These are phyloP conservation scores for Mortierella sp. DNA, from an alignment of 371 early-diverging fungal genomes.

Conservation along the genomic window DNA sequence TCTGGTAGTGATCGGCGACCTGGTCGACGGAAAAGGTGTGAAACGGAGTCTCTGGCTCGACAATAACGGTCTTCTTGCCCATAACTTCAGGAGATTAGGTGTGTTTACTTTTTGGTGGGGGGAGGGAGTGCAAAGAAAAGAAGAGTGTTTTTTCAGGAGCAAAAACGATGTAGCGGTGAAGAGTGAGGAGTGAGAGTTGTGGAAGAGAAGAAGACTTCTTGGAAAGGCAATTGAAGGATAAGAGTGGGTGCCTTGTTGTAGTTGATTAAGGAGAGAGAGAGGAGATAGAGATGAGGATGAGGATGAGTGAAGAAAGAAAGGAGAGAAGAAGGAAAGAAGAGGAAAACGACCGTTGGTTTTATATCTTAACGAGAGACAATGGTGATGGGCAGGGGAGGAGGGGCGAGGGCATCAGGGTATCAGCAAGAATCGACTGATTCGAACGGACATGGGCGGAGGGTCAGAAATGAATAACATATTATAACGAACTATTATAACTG, in stretches of 20 bases:
- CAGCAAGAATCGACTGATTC: no score
- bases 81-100: conserved; percentile 10
- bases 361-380: background rate
- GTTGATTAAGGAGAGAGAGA: background rate
- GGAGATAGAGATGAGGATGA: background rate
- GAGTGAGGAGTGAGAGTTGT: no score
- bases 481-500: no score
- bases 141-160: background rate
- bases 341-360: background rate
- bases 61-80: conserved; percentile 51
- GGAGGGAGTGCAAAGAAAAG: background rate
- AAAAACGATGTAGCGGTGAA: background rate
- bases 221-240: background rate
- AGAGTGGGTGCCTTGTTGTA: background rate
- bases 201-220: conserved; percentile 8
- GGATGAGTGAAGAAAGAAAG: background rate
- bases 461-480: no score
- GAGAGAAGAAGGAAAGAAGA: conserved; percentile 10
- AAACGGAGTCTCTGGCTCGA: conserved; percentile 59
- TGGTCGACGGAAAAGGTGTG: conserved; percentile 64
- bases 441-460: background rate
- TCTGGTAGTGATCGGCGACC: conserved; percentile 67
- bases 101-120: background rate
- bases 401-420: no score
- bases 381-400: background rate